These are phyloP conservation scores for Artemisia tridentata DNA, from an alignment of 129 eudicot genomes.

Conservation along the genomic window DNA sequence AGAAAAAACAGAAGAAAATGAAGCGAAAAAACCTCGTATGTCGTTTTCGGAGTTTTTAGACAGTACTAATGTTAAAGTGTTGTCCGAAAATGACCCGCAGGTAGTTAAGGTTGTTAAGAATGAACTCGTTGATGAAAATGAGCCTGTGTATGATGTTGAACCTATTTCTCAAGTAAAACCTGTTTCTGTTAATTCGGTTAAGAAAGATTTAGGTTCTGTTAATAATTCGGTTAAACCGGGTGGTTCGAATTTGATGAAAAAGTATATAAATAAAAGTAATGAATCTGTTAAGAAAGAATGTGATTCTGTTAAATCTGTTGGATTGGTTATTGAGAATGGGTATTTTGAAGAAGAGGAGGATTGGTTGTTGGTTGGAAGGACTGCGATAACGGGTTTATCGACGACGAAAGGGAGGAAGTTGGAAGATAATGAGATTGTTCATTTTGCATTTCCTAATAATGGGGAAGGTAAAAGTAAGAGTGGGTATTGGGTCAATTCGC, in stretches of 20 bases:
- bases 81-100: slow-evolving; percentile 18
- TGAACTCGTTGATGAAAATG: slow-evolving; percentile 23
- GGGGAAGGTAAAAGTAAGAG: slow-evolving; percentile 11
- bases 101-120: slow-evolving; percentile 16
- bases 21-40: slow-evolving; percentile 17
- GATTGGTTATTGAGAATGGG: slow-evolving; percentile 48
- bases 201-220: too few species aligned
- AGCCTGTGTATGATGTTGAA: slow-evolving; percentile 18
- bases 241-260: not conserved
- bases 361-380: slow-evolving; percentile 79
- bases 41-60: slow-evolving; percentile 34
- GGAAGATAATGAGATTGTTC: slow-evolving; percentile 81
- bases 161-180: slow-evolving; percentile 23
- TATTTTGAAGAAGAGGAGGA: slow-evolving; percentile 64
- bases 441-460: slow-evolving; percentile 51
- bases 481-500: slow-evolving; percentile 28
- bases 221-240: not conserved
- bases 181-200: not conserved
- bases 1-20: slow-evolving; percentile 23
- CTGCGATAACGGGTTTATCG: slow-evolving; percentile 50
- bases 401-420: slow-evolving; percentile 71
- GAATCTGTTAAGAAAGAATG: slow-evolving; percentile 28
- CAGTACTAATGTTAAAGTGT: slow-evolving; percentile 21
- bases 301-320: too few species aligned
- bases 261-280: not conserved